phyloP scores from a whole-genome alignment of 2,329 filamentous ascomycete genomes.

The Byssochlamys sp. region DNA sequence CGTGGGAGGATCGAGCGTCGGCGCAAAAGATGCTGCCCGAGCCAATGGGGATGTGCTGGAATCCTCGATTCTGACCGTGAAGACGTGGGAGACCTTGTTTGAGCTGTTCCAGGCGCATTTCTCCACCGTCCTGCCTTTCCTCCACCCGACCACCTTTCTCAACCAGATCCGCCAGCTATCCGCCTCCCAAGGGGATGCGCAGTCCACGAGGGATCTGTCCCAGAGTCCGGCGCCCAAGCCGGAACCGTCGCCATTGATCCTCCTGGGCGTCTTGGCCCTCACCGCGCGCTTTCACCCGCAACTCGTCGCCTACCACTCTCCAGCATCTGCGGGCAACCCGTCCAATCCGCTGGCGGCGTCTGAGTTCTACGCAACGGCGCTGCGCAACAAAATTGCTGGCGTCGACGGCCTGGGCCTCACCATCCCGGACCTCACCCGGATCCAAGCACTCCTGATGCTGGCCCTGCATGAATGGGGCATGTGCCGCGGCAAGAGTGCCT shows the following conservation, averaged over 20 bases:
- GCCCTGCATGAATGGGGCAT: constrained; percentile 50
- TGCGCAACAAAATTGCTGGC: constrained; percentile 39
- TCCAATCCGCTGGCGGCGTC: constrained; percentile 44
- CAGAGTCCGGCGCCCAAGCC: constrained; percentile 21
- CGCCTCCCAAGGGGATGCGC: constrained; percentile 10
- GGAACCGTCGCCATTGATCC: constrained; percentile 40
- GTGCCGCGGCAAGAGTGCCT: constrained; percentile 44
- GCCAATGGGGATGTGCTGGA: constrained; percentile 39
- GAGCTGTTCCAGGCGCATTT: constrained; percentile 52
- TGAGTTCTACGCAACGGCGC: constrained; percentile 46
- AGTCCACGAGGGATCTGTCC: constrained; percentile 13
- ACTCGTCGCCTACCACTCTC: constrained; percentile 41
- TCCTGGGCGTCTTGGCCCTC: constrained; percentile 47
- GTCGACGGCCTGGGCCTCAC: constrained; percentile 33
- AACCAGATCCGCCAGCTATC: constrained; percentile 37
- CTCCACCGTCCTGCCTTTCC: constrained; percentile 47
- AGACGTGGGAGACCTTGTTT: constrained; percentile 50
- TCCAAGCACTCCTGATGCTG: constrained; percentile 48
- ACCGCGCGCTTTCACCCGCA: constrained; percentile 47
- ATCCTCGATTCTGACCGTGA: constrained; percentile 40
- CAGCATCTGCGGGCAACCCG: constrained; percentile 30
- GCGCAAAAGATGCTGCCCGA: constrained; percentile 23
- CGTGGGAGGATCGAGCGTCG: constrained; percentile 17
- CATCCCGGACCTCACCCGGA: constrained; percentile 39
- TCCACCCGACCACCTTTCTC: constrained; percentile 47